Evolutionary conservation across 176 grass and related monocot species (phyloP).

Genomic region (Tillandsia fasciculata): DNA sequence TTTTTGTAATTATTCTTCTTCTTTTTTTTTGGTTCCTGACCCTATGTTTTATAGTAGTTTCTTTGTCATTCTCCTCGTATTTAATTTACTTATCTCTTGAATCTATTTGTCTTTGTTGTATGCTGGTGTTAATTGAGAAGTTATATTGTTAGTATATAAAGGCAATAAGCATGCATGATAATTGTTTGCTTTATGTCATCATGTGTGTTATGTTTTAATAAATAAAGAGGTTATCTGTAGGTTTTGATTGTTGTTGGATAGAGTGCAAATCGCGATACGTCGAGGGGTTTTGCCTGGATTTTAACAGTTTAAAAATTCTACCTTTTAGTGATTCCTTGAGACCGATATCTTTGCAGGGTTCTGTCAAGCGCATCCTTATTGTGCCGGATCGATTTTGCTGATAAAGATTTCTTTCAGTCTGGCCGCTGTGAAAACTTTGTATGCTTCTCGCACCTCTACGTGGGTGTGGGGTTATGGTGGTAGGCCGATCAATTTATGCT

Average conservation of each 20-base stretch:
- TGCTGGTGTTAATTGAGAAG: too few species aligned
- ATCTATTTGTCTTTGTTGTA: not conserved
- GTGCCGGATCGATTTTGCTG: constrained; percentile 33
- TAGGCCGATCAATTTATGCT: constrained; percentile 24
- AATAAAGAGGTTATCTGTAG: too few species aligned
- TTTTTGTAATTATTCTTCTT: too few species aligned
- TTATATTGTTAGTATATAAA: not conserved
- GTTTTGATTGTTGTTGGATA: too few species aligned
- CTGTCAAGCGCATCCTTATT: constrained; percentile 12
- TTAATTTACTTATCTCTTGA: not conserved
- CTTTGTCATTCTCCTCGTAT: not conserved
- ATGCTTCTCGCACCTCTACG: constrained; percentile 49
- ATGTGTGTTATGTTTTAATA: too few species aligned
- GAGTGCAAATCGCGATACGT: too few species aligned
- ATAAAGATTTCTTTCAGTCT: constrained; percentile 40
- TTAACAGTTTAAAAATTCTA: not conserved
- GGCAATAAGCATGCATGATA: not conserved
- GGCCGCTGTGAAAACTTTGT: constrained; percentile 43
- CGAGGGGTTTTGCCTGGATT: too few species aligned
- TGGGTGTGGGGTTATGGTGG: constrained; percentile 57
- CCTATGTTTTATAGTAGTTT: too few species aligned
- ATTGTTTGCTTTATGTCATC: too few species aligned
- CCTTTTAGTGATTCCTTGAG: not conserved
- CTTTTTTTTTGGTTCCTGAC: too few species aligned
- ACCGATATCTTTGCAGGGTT: constrained; percentile 21